Evolutionary conservation across 2,329 filamentous ascomycete genomes (phyloP).

Genomic region (Ceratocystis smalleyi): DNA sequence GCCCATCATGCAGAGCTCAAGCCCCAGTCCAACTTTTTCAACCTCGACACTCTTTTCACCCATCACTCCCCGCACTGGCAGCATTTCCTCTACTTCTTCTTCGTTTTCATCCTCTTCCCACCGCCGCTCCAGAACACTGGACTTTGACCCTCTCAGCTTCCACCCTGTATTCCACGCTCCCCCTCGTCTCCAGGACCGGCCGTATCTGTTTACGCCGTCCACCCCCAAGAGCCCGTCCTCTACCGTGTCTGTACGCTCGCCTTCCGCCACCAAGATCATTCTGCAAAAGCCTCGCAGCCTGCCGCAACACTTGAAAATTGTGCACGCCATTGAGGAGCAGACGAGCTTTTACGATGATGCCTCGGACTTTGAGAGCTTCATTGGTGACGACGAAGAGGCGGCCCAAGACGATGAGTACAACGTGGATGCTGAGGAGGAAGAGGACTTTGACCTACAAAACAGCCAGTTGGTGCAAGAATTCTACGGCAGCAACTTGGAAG

Average conservation of each 20-base stretch:
- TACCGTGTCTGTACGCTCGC: constrained; percentile 15
- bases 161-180: constrained; percentile 14
- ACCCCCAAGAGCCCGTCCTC: constrained; percentile 10
- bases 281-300: constrained; percentile 12
- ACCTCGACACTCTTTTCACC: constrained; percentile 4
- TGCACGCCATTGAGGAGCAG: constrained; percentile 15
- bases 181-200: constrained; percentile 16
- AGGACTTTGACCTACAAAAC: constrained; percentile 12
- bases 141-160: constrained; percentile 16
- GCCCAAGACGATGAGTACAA: not conserved
- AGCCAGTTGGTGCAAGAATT: constrained; percentile 10
- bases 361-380: constrained; percentile 5
- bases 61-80: not conserved
- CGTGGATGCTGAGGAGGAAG: constrained; percentile 1
- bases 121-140: constrained; percentile 16
- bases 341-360: constrained; percentile 6
- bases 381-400: constrained; percentile 1
- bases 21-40: constrained; percentile 9
- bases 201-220: constrained; percentile 13
- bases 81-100: not conserved
- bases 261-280: constrained; percentile 12
- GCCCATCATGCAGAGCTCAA: constrained; percentile 11
- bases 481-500: constrained; percentile 3
- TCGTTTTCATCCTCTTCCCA: constrained; percentile 8
- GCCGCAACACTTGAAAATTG: constrained; percentile 14